phyloP scores from a whole-genome alignment of 2,329 filamentous ascomycete species.

The Ceratocystis alfenasii region DNA sequence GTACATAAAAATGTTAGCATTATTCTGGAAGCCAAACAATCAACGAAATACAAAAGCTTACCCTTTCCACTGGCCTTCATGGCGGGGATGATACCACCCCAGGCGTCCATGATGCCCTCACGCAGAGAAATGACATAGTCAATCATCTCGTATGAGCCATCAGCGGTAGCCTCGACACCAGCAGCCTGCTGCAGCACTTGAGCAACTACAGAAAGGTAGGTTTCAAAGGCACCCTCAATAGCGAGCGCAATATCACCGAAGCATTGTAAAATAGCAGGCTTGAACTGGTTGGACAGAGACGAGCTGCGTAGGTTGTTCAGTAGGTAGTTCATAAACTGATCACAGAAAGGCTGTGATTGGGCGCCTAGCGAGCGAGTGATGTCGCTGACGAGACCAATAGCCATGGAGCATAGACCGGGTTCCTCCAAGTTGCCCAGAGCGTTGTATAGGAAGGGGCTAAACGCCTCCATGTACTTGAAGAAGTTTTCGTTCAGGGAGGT shows the following conservation, averaged over 20 bases:
- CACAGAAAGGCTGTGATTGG: constrained; percentile 87
- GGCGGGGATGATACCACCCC: constrained; percentile 90
- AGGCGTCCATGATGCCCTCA: constrained; percentile 98
- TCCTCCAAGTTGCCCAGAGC: constrained; percentile 94
- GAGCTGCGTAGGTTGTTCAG: constrained; percentile 82
- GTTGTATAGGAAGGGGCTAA: constrained; percentile 83
- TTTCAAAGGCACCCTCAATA: constrained; percentile 84
- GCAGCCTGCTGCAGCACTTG: constrained; percentile 90
- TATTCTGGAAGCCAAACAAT: constrained; percentile 29
- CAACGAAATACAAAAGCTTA: constrained; percentile 33
- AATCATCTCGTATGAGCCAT: constrained; percentile 86
- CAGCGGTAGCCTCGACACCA: constrained; percentile 62
- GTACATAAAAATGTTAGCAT: constrained; percentile 19
- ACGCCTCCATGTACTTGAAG: constrained; percentile 93
- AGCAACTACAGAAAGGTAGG: constrained; percentile 82
- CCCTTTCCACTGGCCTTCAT: constrained; percentile 76
- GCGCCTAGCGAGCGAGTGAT: constrained; percentile 85
- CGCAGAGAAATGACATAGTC: constrained; percentile 91
- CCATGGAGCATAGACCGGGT: constrained; percentile 86
- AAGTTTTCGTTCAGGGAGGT: constrained; percentile 89
- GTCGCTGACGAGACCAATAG: constrained; percentile 92
- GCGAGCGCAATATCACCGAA: constrained; percentile 96
- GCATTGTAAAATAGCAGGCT: constrained; percentile 93
- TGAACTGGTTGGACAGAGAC: constrained; percentile 86
- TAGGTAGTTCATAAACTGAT: constrained; percentile 95